phyloP scores from a whole-genome alignment of 1,284 basidiomycete species.

The Heliocybe sulcata region DNA sequence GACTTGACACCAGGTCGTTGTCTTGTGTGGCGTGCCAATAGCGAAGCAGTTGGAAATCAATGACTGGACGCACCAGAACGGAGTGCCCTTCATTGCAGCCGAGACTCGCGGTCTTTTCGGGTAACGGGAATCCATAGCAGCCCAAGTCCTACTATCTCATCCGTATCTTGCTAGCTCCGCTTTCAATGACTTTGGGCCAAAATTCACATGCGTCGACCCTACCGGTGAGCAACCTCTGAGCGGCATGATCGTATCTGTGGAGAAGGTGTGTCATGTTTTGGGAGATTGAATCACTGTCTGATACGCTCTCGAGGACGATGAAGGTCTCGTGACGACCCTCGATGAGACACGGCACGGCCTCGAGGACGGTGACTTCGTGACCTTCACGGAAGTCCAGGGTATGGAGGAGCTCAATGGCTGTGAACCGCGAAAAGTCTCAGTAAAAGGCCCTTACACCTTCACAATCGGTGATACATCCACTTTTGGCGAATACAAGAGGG shows the following conservation, averaged over 20 bases:
- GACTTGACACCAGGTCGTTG: conserved; percentile 62
- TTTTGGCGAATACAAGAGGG: conserved; percentile 76
- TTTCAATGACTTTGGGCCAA: conserved; percentile 95
- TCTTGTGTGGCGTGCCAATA: conserved; percentile 76
- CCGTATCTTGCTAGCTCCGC: conserved; percentile 49
- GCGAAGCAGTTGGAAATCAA: conserved; percentile 92
- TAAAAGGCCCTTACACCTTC: conserved; percentile 97
- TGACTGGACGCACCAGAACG: conserved; percentile 86
- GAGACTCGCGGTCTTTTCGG: conserved; percentile 95
- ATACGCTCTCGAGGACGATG: conserved; percentile 50
- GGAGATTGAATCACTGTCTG: background rate
- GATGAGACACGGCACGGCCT: conserved; percentile 98
- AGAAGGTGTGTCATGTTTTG: conserved; percentile 45
- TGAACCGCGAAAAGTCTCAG: conserved; percentile 86
- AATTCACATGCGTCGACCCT: conserved; percentile 93
- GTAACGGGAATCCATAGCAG: conserved; percentile 35
- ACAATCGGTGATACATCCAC: conserved; percentile 85
- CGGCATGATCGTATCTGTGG: conserved; percentile 94
- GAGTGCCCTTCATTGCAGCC: conserved; percentile 88
- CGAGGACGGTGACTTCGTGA: conserved; percentile 97
- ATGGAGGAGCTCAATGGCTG: conserved; percentile 90
- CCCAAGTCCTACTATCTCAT: conserved; percentile 7
- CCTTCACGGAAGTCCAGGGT: conserved; percentile 96
- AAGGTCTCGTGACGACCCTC: conserved; percentile 92
- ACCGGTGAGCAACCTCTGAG: conserved; percentile 91